Conservation (phyloP, 192 early-diverging fungal species). For the Chytriomyces confervae region DNA sequence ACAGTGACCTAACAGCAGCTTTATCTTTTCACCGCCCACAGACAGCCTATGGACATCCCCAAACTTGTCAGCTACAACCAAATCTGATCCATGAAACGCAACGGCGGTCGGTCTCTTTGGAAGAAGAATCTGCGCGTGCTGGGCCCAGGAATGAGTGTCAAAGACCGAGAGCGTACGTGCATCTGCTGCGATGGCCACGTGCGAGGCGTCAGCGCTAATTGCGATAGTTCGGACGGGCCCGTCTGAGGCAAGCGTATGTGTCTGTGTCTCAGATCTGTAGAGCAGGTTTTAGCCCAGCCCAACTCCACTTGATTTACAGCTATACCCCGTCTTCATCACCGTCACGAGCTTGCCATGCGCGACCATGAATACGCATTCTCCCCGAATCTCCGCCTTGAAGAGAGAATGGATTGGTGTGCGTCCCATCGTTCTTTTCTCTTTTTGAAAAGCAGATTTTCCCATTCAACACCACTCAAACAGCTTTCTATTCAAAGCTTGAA, state of each 20-base stretch:
- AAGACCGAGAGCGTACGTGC: conserved; percentile 17
- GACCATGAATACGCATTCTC: too few species aligned
- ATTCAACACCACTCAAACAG: too few species aligned
- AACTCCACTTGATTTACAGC: too few species aligned
- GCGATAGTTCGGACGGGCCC: conserved; percentile 15
- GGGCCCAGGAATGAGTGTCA: conserved; percentile 22
- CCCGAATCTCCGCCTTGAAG: too few species aligned
- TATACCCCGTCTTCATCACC: too few species aligned
- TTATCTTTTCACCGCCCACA: conserved; percentile 31
- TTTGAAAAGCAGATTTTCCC: too few species aligned
- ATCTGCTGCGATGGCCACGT: conserved; percentile 27
- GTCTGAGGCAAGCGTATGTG: background rate
- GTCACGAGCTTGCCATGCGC: too few species aligned
- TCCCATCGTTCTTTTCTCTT: too few species aligned
- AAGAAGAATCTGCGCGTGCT: background rate
- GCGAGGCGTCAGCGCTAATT: background rate
- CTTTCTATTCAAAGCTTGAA: too few species aligned
- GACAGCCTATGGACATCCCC: conserved; percentile 87
- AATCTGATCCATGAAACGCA: conserved; percentile 11
- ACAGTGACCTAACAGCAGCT: conserved; percentile 84
- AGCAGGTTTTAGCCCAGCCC: too few species aligned
- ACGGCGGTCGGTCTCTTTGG: conserved; percentile 24
- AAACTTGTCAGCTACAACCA: conserved; percentile 88
- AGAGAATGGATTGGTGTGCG: too few species aligned
- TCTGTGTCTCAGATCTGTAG: too few species aligned